phyloP scores from a whole-genome alignment of 2,329 filamentous ascomycete species.

The Didymella exigua region DNA sequence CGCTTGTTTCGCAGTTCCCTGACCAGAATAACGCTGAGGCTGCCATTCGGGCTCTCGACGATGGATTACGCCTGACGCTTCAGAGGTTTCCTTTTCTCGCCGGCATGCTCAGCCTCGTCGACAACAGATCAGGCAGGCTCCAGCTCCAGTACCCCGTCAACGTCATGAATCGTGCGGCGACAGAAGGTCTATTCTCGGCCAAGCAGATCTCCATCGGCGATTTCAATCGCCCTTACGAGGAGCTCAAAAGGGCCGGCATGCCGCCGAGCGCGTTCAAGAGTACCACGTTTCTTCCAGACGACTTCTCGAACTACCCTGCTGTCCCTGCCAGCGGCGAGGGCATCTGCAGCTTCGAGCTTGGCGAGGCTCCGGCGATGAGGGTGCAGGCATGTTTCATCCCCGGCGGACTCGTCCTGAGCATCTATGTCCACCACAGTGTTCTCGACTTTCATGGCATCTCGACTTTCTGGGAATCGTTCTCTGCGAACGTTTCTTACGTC shows the following conservation, averaged over 20 bases:
- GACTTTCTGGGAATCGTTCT: constrained; percentile 35
- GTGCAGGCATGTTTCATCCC: constrained; percentile 44
- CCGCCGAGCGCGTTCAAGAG: constrained; percentile 40
- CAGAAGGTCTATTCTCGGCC: constrained; percentile 25
- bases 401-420: constrained; percentile 44
- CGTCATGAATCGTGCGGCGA: constrained; percentile 23
- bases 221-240: constrained; percentile 35
- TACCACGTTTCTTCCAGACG: constrained; percentile 38
- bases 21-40: constrained; percentile 33
- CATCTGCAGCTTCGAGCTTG: constrained; percentile 31
- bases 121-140: constrained; percentile 32
- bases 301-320: constrained; percentile 34
- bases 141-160: constrained; percentile 33
- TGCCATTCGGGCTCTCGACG: constrained; percentile 33
- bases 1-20: constrained; percentile 27
- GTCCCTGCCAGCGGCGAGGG: constrained; percentile 39
- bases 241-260: constrained; percentile 41
- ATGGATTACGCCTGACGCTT: constrained; percentile 33
- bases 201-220: constrained; percentile 28
- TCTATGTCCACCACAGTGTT: constrained; percentile 42
- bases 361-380: constrained; percentile 38
- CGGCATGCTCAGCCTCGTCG: constrained; percentile 36
- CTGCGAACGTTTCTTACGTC: constrained; percentile 31
- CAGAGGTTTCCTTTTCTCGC: constrained; percentile 39
- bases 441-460: constrained; percentile 41